Base-by-base conservation (phyloP, 2,329 filamentous ascomycete genomes). In the Westerdykella ornata region DNA sequence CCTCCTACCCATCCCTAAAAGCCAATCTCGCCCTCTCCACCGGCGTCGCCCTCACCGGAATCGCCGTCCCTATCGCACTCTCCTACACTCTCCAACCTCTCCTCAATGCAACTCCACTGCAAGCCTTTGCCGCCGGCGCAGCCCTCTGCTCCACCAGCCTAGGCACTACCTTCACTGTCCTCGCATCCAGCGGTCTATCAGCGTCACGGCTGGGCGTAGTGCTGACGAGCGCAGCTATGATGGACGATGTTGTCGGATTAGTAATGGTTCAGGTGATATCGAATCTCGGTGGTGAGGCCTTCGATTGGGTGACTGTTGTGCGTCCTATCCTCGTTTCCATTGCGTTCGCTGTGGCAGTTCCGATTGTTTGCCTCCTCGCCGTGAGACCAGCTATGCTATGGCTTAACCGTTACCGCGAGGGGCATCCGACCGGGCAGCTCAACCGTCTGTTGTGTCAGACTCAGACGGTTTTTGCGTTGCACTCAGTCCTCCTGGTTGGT, bases 161-260 rank as follows among this genome's bases (percentile, higher is more conserved):
- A 0, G 85, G 85, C 4, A 89, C 84, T 0, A 83, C 79, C 0
- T 82, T 83, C 48, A 76, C 78, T 0, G 73, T 84, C 3, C 64
- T 84, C 0, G 76, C 74, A 0, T 82, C 85, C 7, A 80, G 78
- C 2, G 71, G 71, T 2, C 61, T 82, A 9, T 68, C 67, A n/a
- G 59, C 67, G 2, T 80, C 74, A 7, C 66, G 77, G 2, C 58
- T 82, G 0, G 86, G 68, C 42, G 79, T 66, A 7, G 76, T 92
- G 0, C 71, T 88, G 0, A 77, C 78, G 2, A 81, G 77, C 44
- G 85, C 84, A 1, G 86, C 85, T 0, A 85, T 92, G 77, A 77
- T 92, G 67, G 86, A 92, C 57, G 85, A 92, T 64, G 81, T 90
- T 0, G 75, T 85, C 1, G 85, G 84, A 0, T 67, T 90, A 8